Conservation (phyloP, 2,329 filamentous ascomycete species). For the Emericellopsis cladophorae region DNA sequence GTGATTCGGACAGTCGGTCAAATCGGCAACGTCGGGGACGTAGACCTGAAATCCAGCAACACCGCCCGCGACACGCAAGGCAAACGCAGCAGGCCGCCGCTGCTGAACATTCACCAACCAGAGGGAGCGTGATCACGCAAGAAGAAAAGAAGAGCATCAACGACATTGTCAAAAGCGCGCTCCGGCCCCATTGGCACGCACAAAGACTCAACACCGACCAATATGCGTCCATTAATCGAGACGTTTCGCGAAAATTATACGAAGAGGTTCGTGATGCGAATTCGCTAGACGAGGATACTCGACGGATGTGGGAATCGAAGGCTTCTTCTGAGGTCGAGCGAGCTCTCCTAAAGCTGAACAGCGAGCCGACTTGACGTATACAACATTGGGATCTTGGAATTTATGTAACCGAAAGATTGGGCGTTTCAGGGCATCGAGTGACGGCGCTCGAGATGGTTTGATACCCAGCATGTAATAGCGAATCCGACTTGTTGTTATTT, state of each 20-base stretch:
- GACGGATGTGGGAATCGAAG: constrained; percentile 61
- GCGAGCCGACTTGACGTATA: too few relatives aligned
- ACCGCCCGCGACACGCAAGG: constrained; percentile 34
- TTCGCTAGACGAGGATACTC: constrained; percentile 50
- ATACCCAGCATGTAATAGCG: constrained; percentile 2
- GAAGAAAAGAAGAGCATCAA: constrained; percentile 82
- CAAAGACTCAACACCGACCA: constrained; percentile 75
- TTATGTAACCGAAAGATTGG: background rate
- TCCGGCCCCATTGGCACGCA: constrained; percentile 73
- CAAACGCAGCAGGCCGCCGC: constrained; percentile 28
- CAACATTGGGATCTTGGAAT: too few relatives aligned
- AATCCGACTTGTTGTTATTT: background rate
- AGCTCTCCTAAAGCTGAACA: constrained; percentile 31
- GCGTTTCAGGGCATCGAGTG: constrained; percentile 2
- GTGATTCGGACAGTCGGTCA: constrained; percentile 27
- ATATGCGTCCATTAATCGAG: constrained; percentile 84
- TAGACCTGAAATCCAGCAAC: constrained; percentile 37
- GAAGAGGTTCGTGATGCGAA: constrained; percentile 45
- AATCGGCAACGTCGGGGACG: constrained; percentile 12
- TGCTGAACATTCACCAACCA: constrained; percentile 56
- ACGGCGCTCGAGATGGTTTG: background rate
- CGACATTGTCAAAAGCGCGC: constrained; percentile 69
- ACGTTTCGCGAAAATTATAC: constrained; percentile 80
- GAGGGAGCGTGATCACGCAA: constrained; percentile 49
- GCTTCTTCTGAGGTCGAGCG: constrained; percentile 65